Base-by-base conservation (phyloP, 257 asterid species). In the Fraxinus pennsylvanica region DNA sequence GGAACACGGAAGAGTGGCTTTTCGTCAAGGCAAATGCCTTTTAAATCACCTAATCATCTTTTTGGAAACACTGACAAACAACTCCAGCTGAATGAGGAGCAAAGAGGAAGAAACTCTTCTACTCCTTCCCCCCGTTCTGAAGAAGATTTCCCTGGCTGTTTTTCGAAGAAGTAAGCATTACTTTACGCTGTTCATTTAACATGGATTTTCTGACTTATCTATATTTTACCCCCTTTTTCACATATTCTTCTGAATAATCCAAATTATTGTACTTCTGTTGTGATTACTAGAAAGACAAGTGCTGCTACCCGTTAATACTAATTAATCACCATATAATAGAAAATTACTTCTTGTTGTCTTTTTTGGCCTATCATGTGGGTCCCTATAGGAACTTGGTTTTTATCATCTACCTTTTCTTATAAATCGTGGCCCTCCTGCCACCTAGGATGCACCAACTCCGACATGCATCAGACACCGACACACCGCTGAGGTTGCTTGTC, bases 1-100 rank as follows among this genome's bases (percentile, higher is more conserved):
- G 63, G 68, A 82, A 76, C 83, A 73, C 74, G 71, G 69, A 87
- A 78, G 84, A 82, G 76, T 30, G 68, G 68, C 41, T 29, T 72
- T 33, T 82, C 95, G 72, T 82, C 89, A 29, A 90, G 89, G 71
- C 81, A 85, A 80, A 22, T 76, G 72, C 85, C 88, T 85, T 89
- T 85, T 77, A 84, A 71, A 71, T 85, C 92, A 81, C 88, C 88
- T 6, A 72, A 45, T 74, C 80, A 19, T 79, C 86, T 86, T 82
- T 80, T 89, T 8, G 73, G 71, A 73, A 82, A 82, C 61, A 80
- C 70, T 69, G 87, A 74, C 80, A 81, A 83, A 33, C 76, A 75
- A 52, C 70, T 61, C 73, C 82, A 72, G 57, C 79, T 82, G 54
- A 84, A 84, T 41, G 79, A 52, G 80, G 82, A 84, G 81, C 82